phyloP scores from a whole-genome alignment of 2,329 filamentous ascomycete species.

The Curvularia eragrostidis region DNA sequence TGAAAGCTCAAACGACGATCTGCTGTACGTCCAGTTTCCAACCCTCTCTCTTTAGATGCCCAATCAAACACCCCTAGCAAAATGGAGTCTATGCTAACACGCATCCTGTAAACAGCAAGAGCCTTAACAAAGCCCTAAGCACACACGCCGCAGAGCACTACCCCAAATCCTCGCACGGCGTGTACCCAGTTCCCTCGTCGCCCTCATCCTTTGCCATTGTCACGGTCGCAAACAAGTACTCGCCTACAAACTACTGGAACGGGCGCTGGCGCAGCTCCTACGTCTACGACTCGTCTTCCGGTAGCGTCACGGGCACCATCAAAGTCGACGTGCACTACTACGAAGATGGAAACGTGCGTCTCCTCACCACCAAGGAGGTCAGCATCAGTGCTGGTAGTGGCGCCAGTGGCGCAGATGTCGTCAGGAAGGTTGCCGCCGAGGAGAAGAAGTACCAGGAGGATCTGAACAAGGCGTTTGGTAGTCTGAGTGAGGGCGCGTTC shows the following conservation, averaged over 20 bases:
- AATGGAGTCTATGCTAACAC: slow-evolving; percentile 7
- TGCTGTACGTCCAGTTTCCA: slow-evolving; percentile 68
- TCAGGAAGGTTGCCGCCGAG: slow-evolving; percentile 75
- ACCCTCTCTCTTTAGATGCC: no score
- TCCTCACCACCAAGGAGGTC: slow-evolving; percentile 85
- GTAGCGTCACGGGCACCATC: slow-evolving; percentile 76
- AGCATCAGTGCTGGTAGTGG: slow-evolving; percentile 66
- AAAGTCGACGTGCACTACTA: slow-evolving; percentile 99
- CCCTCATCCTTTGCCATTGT: slow-evolving; percentile 80
- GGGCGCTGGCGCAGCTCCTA: slow-evolving; percentile 94
- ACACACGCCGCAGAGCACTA: slow-evolving; percentile 88
- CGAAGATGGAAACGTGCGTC: slow-evolving; percentile 95
- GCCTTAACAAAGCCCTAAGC: slow-evolving; percentile 77
- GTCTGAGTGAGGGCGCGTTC: slow-evolving; percentile 91
- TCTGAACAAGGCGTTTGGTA: slow-evolving; percentile 87
- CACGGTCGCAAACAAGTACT: slow-evolving; percentile 95
- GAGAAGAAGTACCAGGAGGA: slow-evolving; percentile 98
- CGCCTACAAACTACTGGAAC: slow-evolving; percentile 98
- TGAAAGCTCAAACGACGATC: slow-evolving; percentile 76
- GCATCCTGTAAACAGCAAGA: slow-evolving; percentile 65
- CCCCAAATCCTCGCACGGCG: slow-evolving; percentile 78
- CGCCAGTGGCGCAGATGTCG: slow-evolving; percentile 70
- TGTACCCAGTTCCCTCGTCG: slow-evolving; percentile 75
- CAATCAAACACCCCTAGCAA: no score
- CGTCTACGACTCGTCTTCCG: slow-evolving; percentile 72